Base-by-base conservation (phyloP, 1,284 basidiomycete species). In the Marasmius sp. region DNA sequence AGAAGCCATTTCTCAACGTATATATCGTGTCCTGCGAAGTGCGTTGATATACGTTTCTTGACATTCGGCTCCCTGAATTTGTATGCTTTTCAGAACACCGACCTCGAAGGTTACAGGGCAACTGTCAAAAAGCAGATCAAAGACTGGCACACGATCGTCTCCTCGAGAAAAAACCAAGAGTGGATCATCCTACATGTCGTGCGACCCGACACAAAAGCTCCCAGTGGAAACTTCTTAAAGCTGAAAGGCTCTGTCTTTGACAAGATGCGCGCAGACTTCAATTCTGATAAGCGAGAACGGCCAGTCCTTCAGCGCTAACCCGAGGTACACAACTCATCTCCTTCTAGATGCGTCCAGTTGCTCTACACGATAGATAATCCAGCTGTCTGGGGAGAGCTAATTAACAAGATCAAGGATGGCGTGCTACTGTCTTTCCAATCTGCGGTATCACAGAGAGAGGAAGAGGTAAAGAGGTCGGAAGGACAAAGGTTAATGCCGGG, bases 251-350 rank as follows among this genome's bases (percentile, higher is more conserved):
- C 87, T 16, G 89, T 98, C 9, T 75, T 97, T 60, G 96, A 98
- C 74, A 97, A 95, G 76, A 84, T 98, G 56, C 91, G 85, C 72
- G 87, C 93, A 3, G 97, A 99, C 77, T 98, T 98, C 74, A 98
- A 97, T 69, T 72, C 82, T 0, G 92, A 92, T 66, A 97, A 94
- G 74, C 85, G 89, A 59, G 96, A 98, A 70, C 85, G 94, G 94
- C 95, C 65, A 64, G 78, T 65, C 51, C 68, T 16, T 61, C 68
- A 45, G 58, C 63, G 52, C 14, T 33, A 61, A 58, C n/a, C 62
- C 53, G 6, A 64, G 62, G 6, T n/a, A 45, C 6, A 18, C n/a
- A 22, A n/a, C 8, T 56, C 18, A 37, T 18, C 67, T 57, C 69
- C 72, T 52, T 37, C 33, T 68, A 93, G 94, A 75, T 94, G 93